Evolutionary conservation across 2,329 filamentous ascomycete genomes (phyloP), one percentile per base, ranked within the genome.

Genomic region (Neofusicoccum kwambonambiense): DNA sequence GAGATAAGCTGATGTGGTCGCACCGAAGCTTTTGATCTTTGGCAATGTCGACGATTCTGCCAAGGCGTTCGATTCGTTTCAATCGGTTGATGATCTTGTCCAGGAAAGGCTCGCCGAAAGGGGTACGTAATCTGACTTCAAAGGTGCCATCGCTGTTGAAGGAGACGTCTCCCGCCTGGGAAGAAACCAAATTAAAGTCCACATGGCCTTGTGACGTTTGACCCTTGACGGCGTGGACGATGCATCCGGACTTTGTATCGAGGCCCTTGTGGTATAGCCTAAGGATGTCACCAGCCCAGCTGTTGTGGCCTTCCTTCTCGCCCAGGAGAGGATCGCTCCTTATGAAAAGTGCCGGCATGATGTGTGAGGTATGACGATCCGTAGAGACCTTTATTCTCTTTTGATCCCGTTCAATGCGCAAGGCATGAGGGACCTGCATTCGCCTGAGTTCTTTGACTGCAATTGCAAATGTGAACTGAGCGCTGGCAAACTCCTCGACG

Each of bases 31-130:
- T 81, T 68, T 85, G 81, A 67, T 81, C 79, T 63, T 86, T 81
- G 67, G 93, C 84, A 1, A 89, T 87, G 50, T 87, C 84, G 31
- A 92, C 81, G 70, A 91, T 91, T 49, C 85, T 84, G 44, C 92
- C 87, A 34, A 95, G 82, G 19, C 89, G 86, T 70, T 90, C 87
- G 65, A 95, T 85, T 12, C 87, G 85, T 69, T 86, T 84, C 51
- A 93, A 80, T 34, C 88, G 83, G 58, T 83, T 80, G 67, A 82
- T 80, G 19, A 93, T 80, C n/a, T 81, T 78, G 3, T 83, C 81
- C 3, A 92, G 75, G 13, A 89, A 82, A 0, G 87, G 81, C 50
- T 81, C 78, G 19, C 88, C 88, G 51, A 89, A 84, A 1, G 80
- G 78, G 0, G 86, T 84, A 9, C 84, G 81, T 42, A 92, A 78